Base-by-base conservation (phyloP, 192 early-diverging fungal genomes). In the Coemansia sp. region DNA sequence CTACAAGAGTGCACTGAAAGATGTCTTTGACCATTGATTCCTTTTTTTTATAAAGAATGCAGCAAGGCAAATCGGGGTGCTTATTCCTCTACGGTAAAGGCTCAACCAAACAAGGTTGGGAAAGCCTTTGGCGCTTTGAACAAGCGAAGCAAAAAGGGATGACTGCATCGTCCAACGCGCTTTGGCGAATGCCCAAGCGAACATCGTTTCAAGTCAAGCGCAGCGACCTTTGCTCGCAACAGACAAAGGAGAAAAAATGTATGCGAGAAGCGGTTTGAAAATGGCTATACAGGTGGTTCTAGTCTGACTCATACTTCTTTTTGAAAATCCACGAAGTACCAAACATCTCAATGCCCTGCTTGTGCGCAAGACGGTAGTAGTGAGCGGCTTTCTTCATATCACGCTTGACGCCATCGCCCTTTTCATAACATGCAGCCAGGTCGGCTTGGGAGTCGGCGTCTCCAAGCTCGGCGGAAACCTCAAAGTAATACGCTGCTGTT, bases 291-390 rank as follows among this genome's bases (percentile, higher is more conserved):
- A 29, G 12, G 51, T 55, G 25, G 51, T 55, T 36, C 58, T 66
- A 76, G 65, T 76, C 74, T 14, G 76, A 83, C 23, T 92, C 89
- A 72, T 92, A 94, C 78, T 94, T 94, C 32, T 86, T 84, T 70
- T 94, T 94, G 60, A 84, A 90, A 34, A 94, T 94, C 92, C 92
- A 94, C 45, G 91, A 91, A 66, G 91, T 94, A 27, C 92, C 91
- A 78, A 94, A 85, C 31, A 91, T 83, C 50, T 88, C 82, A 21
- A 86, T 76, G 14, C 92, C 92, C 70, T 94, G 90, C 15, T 85
- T 85, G 51, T 87, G 87, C 0, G 92, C 92, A 70, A 89, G 80
- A 12, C 92, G 89, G 72, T 90, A 94, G 72, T 92, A 94, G 53
- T 88, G 89, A 0, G 92, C 92, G 23, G 92, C 90, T 37, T 87